Base-by-base conservation (phyloP, 78 protist genomes). In the Speleostelium caveatum region DNA sequence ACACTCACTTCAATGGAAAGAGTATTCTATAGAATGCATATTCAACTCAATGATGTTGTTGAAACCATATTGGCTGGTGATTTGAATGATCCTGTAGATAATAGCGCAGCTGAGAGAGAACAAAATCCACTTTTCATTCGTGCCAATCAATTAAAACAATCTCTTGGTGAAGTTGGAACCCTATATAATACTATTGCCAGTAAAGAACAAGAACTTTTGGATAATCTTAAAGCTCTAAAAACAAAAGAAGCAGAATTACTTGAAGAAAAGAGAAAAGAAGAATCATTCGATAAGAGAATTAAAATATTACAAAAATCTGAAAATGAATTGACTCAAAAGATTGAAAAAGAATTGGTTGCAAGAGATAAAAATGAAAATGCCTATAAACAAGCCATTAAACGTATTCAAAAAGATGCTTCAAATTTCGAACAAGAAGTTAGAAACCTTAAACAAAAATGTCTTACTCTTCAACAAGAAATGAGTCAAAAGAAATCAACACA, bases 251-350 rank as follows among this genome's bases (percentile, higher is more conserved):
- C 79, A 3, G 94, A 88, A 8, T 49, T 88, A 12, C 22, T 60
- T 22, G 94, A 88, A 49, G 87, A 78, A 10, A 88, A 88, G 33
- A 45, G 94, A 33, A 73, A 75, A 80, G 94, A 88, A n/a, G 89
- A 88, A 66, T 67, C 94, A 28, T 72, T 88, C 19, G 83, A 88
- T 49, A 88, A 88, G 59, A 74, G 87, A 69, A 88, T 88, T 67
- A 72, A 69, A 45, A 88, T 68, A 1, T 39, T 88, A 5, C 73
- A 51, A 5, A 88, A 88, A 51, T 61, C 71, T 17, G 94, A 78
- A 21, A 75, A 33, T 30, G 79, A 69, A 36, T 22, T 83, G 24
- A 69, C 77, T 17, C 79, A 67, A 45, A 35, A 62, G 14, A 16
- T 83, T n/a, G 56, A 21, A 1, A 67, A 69, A 42, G 91, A 83